A percentile compares a stretch with the other conserved stretches of the same genome.
These are phyloP conservation scores for Fraxinus nigra DNA, from an alignment of 305 asterid species.

Conservation along the genomic window DNA sequence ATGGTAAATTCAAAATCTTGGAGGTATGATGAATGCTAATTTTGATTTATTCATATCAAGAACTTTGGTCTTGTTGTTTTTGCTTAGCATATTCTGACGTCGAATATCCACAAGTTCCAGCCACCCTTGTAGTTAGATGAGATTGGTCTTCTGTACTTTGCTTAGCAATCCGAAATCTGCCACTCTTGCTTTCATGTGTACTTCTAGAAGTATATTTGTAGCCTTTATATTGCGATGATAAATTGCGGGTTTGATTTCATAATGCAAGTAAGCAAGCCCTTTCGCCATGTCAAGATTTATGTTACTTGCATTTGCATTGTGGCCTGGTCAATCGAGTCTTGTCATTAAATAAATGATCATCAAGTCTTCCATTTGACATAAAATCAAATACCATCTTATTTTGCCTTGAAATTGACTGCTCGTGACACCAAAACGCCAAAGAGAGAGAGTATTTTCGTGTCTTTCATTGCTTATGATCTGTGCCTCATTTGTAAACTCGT, in stretches of 20 bases:
- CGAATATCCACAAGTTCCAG: constrained; percentile 60
- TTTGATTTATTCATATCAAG: background rate
- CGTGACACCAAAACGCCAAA: constrained; percentile 48
- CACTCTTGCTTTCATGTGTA: constrained; percentile 50
- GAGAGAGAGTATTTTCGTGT: constrained; percentile 49
- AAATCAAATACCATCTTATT: constrained; percentile 49
- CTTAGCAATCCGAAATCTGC: constrained; percentile 64
- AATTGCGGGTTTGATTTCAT: constrained; percentile 57
- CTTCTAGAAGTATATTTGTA: constrained; percentile 52
- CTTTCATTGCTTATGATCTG: constrained; percentile 53
- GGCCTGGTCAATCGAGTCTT: constrained; percentile 41
- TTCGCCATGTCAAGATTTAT: constrained; percentile 55
- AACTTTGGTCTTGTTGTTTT: background rate
- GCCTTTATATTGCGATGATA: constrained; percentile 58
- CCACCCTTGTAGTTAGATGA: constrained; percentile 57
- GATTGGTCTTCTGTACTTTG: constrained; percentile 52
- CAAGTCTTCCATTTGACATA: constrained; percentile 52
- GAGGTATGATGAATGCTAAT: no score
- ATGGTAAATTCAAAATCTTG: no score
- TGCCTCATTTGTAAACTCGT: constrained; percentile 55
- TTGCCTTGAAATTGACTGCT: constrained; percentile 44
- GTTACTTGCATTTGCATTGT: constrained; percentile 36
- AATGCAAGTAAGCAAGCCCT: constrained; percentile 56
- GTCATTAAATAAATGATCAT: constrained; percentile 34
- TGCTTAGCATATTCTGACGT: constrained; percentile 56